phyloP scores from a whole-genome alignment of 805 yeast species.

The Isabelozyma heimii region DNA sequence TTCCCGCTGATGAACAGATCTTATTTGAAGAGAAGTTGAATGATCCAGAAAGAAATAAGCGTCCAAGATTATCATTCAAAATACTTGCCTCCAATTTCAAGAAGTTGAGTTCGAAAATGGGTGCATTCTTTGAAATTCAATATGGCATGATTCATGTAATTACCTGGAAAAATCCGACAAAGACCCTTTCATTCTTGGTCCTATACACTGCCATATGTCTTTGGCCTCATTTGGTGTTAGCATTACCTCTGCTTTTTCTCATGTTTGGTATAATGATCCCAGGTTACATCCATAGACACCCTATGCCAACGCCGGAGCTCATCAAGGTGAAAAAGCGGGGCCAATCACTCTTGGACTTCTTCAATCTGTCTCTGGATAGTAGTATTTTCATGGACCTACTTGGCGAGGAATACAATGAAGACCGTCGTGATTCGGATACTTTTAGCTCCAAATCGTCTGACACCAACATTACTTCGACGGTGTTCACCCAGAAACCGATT shows the following conservation, averaged over 20 bases:
- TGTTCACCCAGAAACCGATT: conserved; percentile 2
- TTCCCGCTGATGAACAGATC: conserved; percentile 49
- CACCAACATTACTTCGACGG: conserved; percentile 9
- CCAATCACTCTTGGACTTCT: conserved; percentile 47
- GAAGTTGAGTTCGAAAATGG: conserved; percentile 53
- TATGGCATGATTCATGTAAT: conserved; percentile 57
- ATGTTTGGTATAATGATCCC: conserved; percentile 64
- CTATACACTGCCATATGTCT: conserved; percentile 65
- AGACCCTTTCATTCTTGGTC: conserved; percentile 59
- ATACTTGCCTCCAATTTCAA: conserved; percentile 57
- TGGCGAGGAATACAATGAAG: conserved; percentile 14
- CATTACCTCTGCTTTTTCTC: conserved; percentile 59
- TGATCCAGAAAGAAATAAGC: conserved; percentile 43
- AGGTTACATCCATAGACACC: conserved; percentile 68
- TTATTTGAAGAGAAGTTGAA: conserved; percentile 38
- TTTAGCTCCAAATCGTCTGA: conserved; percentile 12
- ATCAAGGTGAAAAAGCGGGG: conserved; percentile 49
- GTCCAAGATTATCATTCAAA: conserved; percentile 58
- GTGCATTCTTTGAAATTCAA: conserved; percentile 57
- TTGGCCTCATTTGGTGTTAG: conserved; percentile 65
- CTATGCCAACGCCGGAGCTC: conserved; percentile 46
- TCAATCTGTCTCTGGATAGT: conserved; percentile 26
- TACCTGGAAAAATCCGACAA: conserved; percentile 74
- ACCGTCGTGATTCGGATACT: conserved; percentile 6
- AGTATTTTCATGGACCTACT: conserved; percentile 33